Percentiles rank a stretch among this genome's conserved stretches.
phyloP scores from a whole-genome alignment of 352 stramenopile genomes.

The Phytopythium delawarense region DNA sequence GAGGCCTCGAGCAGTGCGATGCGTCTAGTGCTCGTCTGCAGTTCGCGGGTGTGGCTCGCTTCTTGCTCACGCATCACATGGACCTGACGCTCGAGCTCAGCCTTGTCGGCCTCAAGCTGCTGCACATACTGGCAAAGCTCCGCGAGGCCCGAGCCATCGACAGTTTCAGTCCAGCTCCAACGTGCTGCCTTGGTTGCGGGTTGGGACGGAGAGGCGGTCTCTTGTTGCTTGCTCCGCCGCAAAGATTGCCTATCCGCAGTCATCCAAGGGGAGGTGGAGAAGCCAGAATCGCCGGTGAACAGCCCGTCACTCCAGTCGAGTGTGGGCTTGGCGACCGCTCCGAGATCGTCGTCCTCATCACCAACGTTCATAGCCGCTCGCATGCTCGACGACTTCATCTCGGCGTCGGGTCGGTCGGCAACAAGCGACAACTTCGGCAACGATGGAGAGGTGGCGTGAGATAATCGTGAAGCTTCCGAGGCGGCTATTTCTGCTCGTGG shows the following conservation, averaged over 20 bases:
- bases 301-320: not conserved
- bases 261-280: not conserved
- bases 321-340: not conserved
- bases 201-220: not conserved
- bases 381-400: not conserved
- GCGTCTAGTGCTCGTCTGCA: constrained; percentile 19
- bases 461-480: not conserved
- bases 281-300: not conserved
- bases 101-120: constrained; percentile 42
- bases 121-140: constrained; percentile 54
- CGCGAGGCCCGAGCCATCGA: constrained; percentile 16
- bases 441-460: not conserved
- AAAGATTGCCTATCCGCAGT: not conserved
- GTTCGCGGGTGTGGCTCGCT: constrained; percentile 27
- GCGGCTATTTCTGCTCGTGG: not conserved
- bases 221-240: not conserved
- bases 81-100: constrained; percentile 36
- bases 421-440: not conserved
- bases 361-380: not conserved
- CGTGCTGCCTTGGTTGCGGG: not conserved
- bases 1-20: constrained; percentile 38
- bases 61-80: constrained; percentile 33
- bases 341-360: not conserved
- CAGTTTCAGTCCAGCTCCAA: constrained; percentile 6
- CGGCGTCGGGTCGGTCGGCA: not conserved